Evolutionary conservation across 169 alveolate genomes (phyloP), one percentile per base, ranked within the genome.

Genomic region (Babesia sp.): DNA sequence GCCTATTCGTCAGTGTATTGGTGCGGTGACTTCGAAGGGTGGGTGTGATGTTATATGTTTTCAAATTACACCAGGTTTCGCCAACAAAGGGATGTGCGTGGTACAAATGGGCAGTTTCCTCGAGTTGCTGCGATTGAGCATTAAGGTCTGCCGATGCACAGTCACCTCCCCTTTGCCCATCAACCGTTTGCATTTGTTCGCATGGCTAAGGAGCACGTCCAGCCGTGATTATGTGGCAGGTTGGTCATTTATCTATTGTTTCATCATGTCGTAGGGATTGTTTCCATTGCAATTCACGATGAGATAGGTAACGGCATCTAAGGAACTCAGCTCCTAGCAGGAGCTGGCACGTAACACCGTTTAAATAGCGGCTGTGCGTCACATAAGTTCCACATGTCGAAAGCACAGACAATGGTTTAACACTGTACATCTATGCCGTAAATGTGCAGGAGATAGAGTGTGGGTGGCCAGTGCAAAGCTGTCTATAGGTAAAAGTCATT

Each of bases 1-100:
- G 16, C 61, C 63, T 39, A 12, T 64, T 16, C 64, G 83, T 22
- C 48, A 29, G 9, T 56, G 77, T 16, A 33, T 79, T 37, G 87
- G 87, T 28, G 51, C 48, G 31, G 70, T 69, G 46, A 79, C 83
- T 18, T 79, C 87, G 2, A 36, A 36, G 22, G 81, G 87, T 79
- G 37, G 9, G 71, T 44, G 11, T 7, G 37, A 58, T 54, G 7
- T 7, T 8, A 14, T 7, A 20, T 6, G 28, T 48, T 7, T 48
- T 18, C 56, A 48, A 8, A 48, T 8, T 28, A 20, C 20, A 18
- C 8, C 56, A 48, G 87, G 71, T 12, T 51, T 46, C 50, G 31
- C 70, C 9, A 56, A 53, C 26, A 53, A 33, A 33, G 87, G 87
- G 12, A 53, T 39, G 11, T 70, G 87, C 7, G 16, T 54, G 24